A percentile compares a stretch with the other conserved stretches of the same genome.
Conservation (phyloP, 2,329 filamentous ascomycete genomes). For the Paracamarosporium sp. region DNA sequence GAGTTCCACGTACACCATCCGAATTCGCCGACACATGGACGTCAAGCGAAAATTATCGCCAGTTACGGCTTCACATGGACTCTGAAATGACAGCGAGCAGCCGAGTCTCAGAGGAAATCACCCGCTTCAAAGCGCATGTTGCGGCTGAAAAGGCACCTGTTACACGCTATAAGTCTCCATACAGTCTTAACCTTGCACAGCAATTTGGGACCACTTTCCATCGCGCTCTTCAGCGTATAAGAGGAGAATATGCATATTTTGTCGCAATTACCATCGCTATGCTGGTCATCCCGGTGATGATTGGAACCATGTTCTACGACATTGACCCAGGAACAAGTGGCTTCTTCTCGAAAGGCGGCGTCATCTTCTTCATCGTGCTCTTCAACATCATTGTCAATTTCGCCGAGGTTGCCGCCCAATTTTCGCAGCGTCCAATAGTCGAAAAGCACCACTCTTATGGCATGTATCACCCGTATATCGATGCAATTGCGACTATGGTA, state of each 20-base stretch:
- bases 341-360: neutral
- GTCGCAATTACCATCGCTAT: too few relatives aligned
- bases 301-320: neutral
- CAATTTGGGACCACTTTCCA: too few relatives aligned
- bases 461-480: slow-evolving; percentile 81
- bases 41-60: too few relatives aligned
- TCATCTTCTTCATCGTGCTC: neutral
- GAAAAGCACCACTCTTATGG: slow-evolving; percentile 85
- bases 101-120: too few relatives aligned
- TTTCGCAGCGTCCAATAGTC: slow-evolving; percentile 79
- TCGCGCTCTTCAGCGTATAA: too few relatives aligned
- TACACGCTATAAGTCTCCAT: too few relatives aligned
- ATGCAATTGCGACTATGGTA: slow-evolving; percentile 82
- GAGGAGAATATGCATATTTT: too few relatives aligned
- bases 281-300: neutral
- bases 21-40: slow-evolving; percentile 63
- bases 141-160: too few relatives aligned
- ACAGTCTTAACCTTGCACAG: too few relatives aligned
- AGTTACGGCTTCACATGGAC: too few relatives aligned
- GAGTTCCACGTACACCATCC: slow-evolving; percentile 63
- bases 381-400: slow-evolving; percentile 49
- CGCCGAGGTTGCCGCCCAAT: slow-evolving; percentile 70
- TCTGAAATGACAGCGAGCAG: too few relatives aligned
- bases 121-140: too few relatives aligned
- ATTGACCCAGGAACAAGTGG: neutral